phyloP scores from a whole-genome alignment of 495 filamentous ascomycete species.

The Choiromyces venosus region DNA sequence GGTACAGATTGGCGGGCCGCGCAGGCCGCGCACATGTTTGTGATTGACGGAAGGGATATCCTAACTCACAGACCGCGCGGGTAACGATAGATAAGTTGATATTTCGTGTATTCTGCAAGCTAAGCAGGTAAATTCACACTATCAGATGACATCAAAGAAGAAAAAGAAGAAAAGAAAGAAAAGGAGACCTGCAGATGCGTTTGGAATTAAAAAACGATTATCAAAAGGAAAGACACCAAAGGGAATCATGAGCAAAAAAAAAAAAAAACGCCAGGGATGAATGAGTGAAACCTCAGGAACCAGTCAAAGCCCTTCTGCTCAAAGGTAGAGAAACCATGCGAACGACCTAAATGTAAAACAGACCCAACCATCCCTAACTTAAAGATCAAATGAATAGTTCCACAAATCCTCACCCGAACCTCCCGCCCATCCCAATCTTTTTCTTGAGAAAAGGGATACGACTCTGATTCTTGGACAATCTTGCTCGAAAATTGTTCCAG shows the following conservation, averaged over 20 bases:
- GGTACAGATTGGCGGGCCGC: too few relatives aligned
- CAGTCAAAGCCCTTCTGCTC: neutral
- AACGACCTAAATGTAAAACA: neutral
- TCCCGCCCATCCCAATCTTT: conserved; percentile 1
- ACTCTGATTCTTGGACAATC: conserved; percentile 8
- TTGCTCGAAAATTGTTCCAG: conserved; percentile 47
- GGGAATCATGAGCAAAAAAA: neutral
- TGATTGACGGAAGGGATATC: neutral
- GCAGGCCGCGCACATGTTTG: neutral
- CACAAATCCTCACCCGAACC: conserved; percentile 7
- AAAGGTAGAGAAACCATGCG: neutral
- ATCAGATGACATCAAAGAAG: neutral
- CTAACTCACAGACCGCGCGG: neutral
- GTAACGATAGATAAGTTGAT: neutral
- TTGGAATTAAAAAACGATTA: neutral
- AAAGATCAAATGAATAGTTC: neutral
- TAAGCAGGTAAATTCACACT: neutral
- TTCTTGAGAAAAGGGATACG: conserved; percentile 4
- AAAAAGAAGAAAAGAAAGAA: neutral
- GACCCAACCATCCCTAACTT: conserved; percentile 3
- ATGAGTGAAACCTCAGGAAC: neutral
- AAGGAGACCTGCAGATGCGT: neutral
- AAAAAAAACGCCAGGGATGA: neutral
- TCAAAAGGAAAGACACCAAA: neutral
- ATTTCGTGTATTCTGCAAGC: neutral